Evolutionary conservation across 805 yeast species (phyloP), one percentile per base, ranked within the genome.

Genomic region (Torulaspora gathmanii): DNA sequence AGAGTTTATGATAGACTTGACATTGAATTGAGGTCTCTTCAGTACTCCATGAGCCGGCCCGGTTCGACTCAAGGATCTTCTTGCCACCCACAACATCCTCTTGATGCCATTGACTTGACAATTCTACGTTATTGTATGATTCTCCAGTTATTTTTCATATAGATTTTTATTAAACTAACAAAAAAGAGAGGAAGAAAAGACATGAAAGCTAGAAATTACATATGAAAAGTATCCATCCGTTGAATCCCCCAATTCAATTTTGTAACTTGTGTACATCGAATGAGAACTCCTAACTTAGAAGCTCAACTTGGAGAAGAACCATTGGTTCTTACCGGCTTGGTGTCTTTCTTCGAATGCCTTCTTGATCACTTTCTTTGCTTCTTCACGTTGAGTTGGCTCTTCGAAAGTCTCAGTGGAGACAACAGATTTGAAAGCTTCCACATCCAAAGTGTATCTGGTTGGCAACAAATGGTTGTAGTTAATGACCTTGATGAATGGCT

Each of bases 401-500:
- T 79, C 80, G 74, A 93, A 85, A 69, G 98, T 80, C 73, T 91
- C 99, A 65, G 91, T 78, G 66, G 96, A 77, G 69, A 93, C 86
- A 65, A 81, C 84, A 68, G 85, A 69, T 82, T 93, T 93, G 82
- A 93, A 84, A 62, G 87, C 76, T 74, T 93, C 98, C 69, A 91
- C 93, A 72, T 93, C 98, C 69, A 93, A 82, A 54, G 95, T 81
- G 86, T 93, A 93, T 82, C 99, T 90, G 71, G 99, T 93, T 80
- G 99, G 99, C 91, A 93, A 84, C 75, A 93, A 80, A 77, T 93
- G 99, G 89, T 89, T 89, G 95, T 90, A 93, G 96, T 93, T 93
- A 73, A 93, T 82, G 70, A 86, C 89, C 83, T 91, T 93, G 80
- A 93, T 89, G 77, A 93, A 93, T 69, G 99, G 97, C 93, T 93